Percentiles rank a stretch among this genome's conserved stretches.
phyloP scores from a whole-genome alignment of 768 basidiomycete species.

The Psilocybe sp. region DNA sequence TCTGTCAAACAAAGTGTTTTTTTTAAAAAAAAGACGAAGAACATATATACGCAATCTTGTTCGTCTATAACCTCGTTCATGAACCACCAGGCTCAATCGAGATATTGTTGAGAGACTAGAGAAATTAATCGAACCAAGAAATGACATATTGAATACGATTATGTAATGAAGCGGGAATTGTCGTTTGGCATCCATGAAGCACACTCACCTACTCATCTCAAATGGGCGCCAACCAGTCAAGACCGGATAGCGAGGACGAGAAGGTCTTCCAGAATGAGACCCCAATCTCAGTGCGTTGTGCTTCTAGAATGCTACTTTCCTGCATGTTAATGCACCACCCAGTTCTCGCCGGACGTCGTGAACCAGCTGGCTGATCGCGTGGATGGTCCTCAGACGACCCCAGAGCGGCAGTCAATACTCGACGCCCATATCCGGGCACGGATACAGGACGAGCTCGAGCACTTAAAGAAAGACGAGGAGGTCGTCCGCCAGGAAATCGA shows the following conservation, averaged over 20 bases:
- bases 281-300: conserved; percentile 45
- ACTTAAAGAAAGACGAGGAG: conserved; percentile 68
- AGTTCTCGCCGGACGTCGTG: conserved; percentile 87
- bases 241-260: conserved; percentile 42
- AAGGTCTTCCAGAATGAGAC: conserved; percentile 57
- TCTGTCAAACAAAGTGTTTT: too few relatives aligned
- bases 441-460: conserved; percentile 66
- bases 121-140: too few relatives aligned
- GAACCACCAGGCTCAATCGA: too few relatives aligned
- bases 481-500: conserved; percentile 72
- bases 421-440: conserved; percentile 72
- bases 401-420: conserved; percentile 69
- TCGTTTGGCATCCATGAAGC: neutral
- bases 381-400: conserved; percentile 54
- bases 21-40: too few relatives aligned
- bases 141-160: too few relatives aligned
- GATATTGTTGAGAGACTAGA: too few relatives aligned
- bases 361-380: conserved; percentile 70
- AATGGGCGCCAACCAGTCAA: conserved; percentile 77
- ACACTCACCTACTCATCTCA: neutral
- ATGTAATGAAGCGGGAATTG: neutral
- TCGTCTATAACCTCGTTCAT: too few relatives aligned
- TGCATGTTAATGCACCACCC: neutral
- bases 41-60: too few relatives aligned
- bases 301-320: neutral